Conservation (phyloP, 1,139 yeast species). For the Geotrichum aggregatum region DNA sequence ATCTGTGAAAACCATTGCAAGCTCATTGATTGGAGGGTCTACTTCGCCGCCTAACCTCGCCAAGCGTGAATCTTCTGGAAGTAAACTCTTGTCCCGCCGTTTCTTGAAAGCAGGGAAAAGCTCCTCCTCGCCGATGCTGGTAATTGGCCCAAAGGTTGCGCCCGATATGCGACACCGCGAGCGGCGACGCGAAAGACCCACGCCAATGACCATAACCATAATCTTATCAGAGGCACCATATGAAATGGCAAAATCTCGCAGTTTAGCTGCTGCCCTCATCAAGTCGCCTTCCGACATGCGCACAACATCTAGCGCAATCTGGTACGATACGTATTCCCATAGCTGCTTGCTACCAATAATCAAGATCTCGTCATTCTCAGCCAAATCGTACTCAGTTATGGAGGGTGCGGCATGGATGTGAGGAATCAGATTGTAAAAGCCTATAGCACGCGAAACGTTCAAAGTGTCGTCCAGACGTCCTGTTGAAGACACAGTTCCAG, state of each 20-base stretch:
- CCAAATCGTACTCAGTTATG: slow-evolving; percentile 56
- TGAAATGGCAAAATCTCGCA: slow-evolving; percentile 90
- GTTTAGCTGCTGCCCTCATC: slow-evolving; percentile 86
- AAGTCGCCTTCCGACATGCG: slow-evolving; percentile 83
- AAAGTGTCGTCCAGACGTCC: slow-evolving; percentile 82
- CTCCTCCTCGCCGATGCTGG: slow-evolving; percentile 45
- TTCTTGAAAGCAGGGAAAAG: slow-evolving; percentile 48
- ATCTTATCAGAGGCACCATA: slow-evolving; percentile 83
- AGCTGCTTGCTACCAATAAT: slow-evolving; percentile 80
- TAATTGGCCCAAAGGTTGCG: slow-evolving; percentile 14
- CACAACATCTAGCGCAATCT: slow-evolving; percentile 85
- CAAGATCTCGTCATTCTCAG: slow-evolving; percentile 74
- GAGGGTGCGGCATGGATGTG: slow-evolving; percentile 89
- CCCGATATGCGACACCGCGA: slow-evolving; percentile 34
- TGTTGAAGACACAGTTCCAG: slow-evolving; percentile 83
- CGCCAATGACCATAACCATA: slow-evolving; percentile 77
- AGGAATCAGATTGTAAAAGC: slow-evolving; percentile 80
- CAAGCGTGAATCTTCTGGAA: slow-evolving; percentile 71
- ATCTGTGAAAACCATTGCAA: slow-evolving; percentile 96
- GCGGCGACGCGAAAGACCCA: slow-evolving; percentile 41
- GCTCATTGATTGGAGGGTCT: slow-evolving; percentile 88
- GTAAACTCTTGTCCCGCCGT: slow-evolving; percentile 48
- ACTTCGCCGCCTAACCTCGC: slow-evolving; percentile 88
- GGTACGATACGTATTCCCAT: slow-evolving; percentile 81
- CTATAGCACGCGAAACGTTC: slow-evolving; percentile 85